A percentile compares a stretch with the other conserved stretches of the same genome.
These are phyloP conservation scores for Pseudogymnoascus destructans DNA, from an alignment of 2,329 filamentous ascomycete species.

Conservation along the genomic window DNA sequence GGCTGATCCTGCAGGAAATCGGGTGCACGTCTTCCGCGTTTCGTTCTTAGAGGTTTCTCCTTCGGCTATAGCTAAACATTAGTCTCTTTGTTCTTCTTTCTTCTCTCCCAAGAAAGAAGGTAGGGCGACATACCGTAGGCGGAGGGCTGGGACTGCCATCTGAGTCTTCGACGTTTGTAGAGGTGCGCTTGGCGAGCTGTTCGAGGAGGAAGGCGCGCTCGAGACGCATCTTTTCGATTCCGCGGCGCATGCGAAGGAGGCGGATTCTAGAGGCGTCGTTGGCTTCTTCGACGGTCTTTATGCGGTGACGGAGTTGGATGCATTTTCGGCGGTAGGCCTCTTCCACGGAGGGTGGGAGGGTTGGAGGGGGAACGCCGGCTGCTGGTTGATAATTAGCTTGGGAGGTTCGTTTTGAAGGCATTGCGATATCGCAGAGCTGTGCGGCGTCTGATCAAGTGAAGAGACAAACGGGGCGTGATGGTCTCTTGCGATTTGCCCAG, in stretches of 20 bases:
- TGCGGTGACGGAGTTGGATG: constrained; percentile 81
- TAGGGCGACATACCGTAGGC: constrained; percentile 47
- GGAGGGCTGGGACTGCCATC: constrained; percentile 70
- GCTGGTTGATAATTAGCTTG: constrained; percentile 9
- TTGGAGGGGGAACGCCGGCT: constrained; percentile 38
- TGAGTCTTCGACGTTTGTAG: constrained; percentile 62
- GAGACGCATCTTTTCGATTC: constrained; percentile 82
- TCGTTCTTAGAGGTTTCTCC: constrained; percentile 63
- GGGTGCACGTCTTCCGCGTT: constrained; percentile 56
- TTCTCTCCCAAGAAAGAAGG: background rate
- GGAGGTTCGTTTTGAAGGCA: background rate
- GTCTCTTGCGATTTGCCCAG: background rate
- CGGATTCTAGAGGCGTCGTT: constrained; percentile 75
- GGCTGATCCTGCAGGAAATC: constrained; percentile 30
- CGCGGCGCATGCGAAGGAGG: constrained; percentile 66
- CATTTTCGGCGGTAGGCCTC: constrained; percentile 95
- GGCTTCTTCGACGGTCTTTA: constrained; percentile 80
- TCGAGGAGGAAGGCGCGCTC: constrained; percentile 66
- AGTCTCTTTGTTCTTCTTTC: constrained; percentile 12
- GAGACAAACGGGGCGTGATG: background rate
- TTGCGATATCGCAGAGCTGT: background rate
- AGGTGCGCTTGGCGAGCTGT: constrained; percentile 61
- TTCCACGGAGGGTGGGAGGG: constrained; percentile 78
- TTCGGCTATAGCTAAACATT: constrained; percentile 42
- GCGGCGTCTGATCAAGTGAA: background rate